Percentiles rank a stretch among this genome's conserved stretches.
These are phyloP conservation scores for Afroboletus lepidellus DNA, from an alignment of 1,284 basidiomycete genomes.

Conservation along the genomic window DNA sequence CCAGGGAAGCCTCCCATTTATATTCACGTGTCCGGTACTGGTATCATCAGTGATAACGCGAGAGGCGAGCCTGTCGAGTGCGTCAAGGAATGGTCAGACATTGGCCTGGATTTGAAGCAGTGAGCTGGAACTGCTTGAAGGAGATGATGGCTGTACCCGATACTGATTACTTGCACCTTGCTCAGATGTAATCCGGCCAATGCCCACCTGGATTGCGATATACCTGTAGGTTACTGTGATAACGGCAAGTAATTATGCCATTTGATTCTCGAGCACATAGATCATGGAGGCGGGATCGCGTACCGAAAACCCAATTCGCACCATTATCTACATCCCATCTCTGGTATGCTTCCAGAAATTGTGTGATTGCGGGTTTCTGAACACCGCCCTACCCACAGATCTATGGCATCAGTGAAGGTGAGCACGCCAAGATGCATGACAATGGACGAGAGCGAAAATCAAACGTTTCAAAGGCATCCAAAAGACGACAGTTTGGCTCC, in stretches of 20 bases:
- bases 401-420: conserved; percentile 41
- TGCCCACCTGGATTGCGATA: conserved; percentile 39
- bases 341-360: conserved; percentile 20
- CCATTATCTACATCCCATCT: conserved; percentile 40
- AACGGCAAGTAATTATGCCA: neutral
- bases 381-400: conserved; percentile 25
- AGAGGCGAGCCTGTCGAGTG: conserved; percentile 36
- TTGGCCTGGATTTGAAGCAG: conserved; percentile 35
- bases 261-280: conserved; percentile 12
- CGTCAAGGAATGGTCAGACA: conserved; percentile 37
- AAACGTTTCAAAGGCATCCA: conserved; percentile 28
- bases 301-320: conserved; percentile 41
- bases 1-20: conserved; percentile 41
- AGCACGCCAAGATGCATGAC: neutral
- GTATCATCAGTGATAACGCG: conserved; percentile 40
- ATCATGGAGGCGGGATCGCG: conserved; percentile 41
- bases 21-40: conserved; percentile 42
- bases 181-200: conserved; percentile 32
- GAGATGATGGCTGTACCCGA: too few relatives aligned
- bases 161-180: neutral
- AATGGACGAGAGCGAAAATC: neutral
- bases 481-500: conserved; percentile 35
- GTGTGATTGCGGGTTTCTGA: neutral
- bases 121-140: too few relatives aligned
- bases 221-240: conserved; percentile 21